phyloP scores from a whole-genome alignment of 768 basidiomycete species.

The Hygrocybe punicea region DNA sequence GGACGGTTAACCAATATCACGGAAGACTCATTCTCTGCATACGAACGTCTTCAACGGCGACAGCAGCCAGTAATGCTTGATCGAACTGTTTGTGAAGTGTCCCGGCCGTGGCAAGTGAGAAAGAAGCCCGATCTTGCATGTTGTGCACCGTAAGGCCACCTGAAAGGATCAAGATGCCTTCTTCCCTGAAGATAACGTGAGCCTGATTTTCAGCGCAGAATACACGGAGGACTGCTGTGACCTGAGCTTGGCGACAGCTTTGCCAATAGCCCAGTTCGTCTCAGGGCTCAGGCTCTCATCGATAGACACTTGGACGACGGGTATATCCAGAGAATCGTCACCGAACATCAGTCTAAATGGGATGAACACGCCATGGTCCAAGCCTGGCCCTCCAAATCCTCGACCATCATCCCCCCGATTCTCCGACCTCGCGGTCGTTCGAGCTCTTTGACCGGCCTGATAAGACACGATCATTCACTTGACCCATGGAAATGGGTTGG shows the following conservation, averaged over 20 bases:
- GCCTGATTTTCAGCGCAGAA: slow-evolving; percentile 11
- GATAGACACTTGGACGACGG: slow-evolving; percentile 69
- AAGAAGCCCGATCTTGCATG: slow-evolving; percentile 50
- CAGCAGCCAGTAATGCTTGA: slow-evolving; percentile 54
- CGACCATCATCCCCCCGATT: slow-evolving; percentile 63
- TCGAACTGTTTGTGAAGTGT: slow-evolving; percentile 54
- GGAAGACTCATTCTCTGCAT: neutral
- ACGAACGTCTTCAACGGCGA: slow-evolving; percentile 50
- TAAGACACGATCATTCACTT: neutral
- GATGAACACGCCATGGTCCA: slow-evolving; percentile 79
- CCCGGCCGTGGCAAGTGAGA: slow-evolving; percentile 48
- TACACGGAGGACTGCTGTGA: slow-evolving; percentile 23
- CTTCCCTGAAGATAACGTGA: slow-evolving; percentile 40
- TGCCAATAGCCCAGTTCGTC: slow-evolving; percentile 62
- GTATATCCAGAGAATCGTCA: slow-evolving; percentile 55
- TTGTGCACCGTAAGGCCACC: slow-evolving; percentile 72
- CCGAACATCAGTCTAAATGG: slow-evolving; percentile 81
- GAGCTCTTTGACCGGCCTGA: slow-evolving; percentile 53
- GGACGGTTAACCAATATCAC: slow-evolving; percentile 5
- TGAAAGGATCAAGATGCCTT: slow-evolving; percentile 64
- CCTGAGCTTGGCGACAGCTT: slow-evolving; percentile 58
- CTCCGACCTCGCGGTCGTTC: slow-evolving; percentile 49
- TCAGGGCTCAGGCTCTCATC: slow-evolving; percentile 57
- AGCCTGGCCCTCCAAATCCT: slow-evolving; percentile 59
- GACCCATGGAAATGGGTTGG: neutral